Evolutionary conservation across 2,329 filamentous ascomycete species (phyloP).

Genomic region (Leptosphaerulina australis): DNA sequence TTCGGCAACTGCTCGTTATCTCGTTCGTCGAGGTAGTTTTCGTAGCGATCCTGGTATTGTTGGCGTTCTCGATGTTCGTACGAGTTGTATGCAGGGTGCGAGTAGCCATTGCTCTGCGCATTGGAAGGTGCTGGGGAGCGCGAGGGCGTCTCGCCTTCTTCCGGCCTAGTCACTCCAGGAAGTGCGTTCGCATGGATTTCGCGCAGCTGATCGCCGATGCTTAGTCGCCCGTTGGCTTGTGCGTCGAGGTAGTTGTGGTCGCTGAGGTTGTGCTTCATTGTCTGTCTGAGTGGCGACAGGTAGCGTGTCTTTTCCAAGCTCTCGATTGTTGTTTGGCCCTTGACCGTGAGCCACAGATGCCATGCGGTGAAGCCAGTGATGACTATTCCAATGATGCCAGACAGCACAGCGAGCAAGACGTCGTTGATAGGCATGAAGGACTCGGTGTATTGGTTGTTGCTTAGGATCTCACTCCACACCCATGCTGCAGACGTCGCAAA

Average conservation of each 20-base stretch:
- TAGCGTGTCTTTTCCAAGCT: constrained; percentile 96
- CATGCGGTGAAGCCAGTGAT: constrained; percentile 87
- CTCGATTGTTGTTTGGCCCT: constrained; percentile 92
- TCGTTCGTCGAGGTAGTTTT: constrained; percentile 85
- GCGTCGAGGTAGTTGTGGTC: constrained; percentile 52
- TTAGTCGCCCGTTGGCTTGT: constrained; percentile 49
- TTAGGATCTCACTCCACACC: constrained; percentile 84
- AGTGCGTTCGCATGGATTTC: constrained; percentile 83
- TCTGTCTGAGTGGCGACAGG: constrained; percentile 76
- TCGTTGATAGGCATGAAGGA: constrained; percentile 87
- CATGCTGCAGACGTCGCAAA: constrained; percentile 79
- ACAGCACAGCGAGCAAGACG: constrained; percentile 82
- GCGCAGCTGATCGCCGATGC: constrained; percentile 70
- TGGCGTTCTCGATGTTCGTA: constrained; percentile 64
- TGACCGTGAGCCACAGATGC: constrained; percentile 82
- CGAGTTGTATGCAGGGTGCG: constrained; percentile 51
- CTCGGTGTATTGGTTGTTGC: constrained; percentile 72
- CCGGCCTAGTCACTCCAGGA: constrained; percentile 77
- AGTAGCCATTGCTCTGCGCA: constrained; percentile 45
- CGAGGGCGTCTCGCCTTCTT: constrained; percentile 74
- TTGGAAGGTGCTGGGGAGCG: constrained; percentile 42
- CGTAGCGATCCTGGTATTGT: constrained; percentile 71
- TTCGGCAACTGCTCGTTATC: constrained; percentile 88
- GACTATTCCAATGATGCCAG: constrained; percentile 89
- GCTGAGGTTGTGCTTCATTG: constrained; percentile 68